Evolutionary conservation across 208 protist species (phyloP), one percentile per base, ranked within the genome.

Genomic region (Leishmania braziliensis): DNA sequence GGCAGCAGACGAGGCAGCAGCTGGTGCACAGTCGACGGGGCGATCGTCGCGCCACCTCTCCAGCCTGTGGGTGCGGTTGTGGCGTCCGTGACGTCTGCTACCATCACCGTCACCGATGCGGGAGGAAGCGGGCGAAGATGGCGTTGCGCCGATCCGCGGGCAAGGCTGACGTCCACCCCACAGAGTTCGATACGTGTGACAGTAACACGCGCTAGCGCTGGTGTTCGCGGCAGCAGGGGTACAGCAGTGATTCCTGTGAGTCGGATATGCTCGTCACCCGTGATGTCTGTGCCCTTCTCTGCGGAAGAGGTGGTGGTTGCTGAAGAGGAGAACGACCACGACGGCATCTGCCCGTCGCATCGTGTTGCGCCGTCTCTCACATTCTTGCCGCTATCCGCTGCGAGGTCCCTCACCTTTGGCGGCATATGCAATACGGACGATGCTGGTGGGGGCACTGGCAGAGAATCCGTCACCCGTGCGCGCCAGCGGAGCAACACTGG

Each of bases 81-180:
- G 20, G 60, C 51, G 5, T 14, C n/a, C 51, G 68, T 43, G 12
- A 3, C 51, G 33, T 18, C 73, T 2, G 56, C 63, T 33, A 48
- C 73, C 74, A 75, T 58, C 33, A 82, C 54, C 16, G 77, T 75
- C 20, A 85, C 73, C 10, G 73, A 77, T 3, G 77, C 77, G 5
- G 82, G 82, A 29, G 70, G 77, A 29, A 82, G 62, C 46, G 58
- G 43, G 29, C 69, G 46, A 23, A 39, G 77, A 69, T 82, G 77
- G 5, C 72, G 71, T 33, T 85, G 82, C 36, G 72, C 77, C n/a
- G 65, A 39, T 2, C 77, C 82, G 20, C 78, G 62, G 16, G 77
- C 82, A 8, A 82, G 73, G 54, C 82, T 76, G 18, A 85, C 53
- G 43, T 85, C 82, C 0, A 85, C 77, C 23, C 82, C 82, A 16